These are phyloP conservation scores for Protostelium mycophagum DNA, from an alignment of 78 protist species.

Conservation along the genomic window DNA sequence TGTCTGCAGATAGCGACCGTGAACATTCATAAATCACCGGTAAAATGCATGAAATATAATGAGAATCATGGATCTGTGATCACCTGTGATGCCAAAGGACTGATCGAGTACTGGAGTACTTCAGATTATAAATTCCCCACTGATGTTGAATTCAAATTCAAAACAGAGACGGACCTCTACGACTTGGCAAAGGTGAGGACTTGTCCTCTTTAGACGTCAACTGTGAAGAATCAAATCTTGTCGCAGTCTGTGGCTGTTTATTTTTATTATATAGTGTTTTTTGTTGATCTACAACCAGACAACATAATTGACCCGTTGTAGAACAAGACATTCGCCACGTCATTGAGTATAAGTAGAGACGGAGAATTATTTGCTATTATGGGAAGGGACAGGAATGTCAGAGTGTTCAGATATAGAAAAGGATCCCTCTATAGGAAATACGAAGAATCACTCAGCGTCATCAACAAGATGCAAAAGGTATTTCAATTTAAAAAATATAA, in stretches of 20 bases:
- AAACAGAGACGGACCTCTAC: conserved; percentile 90
- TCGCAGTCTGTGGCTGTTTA: too few species aligned
- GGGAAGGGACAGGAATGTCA: conserved; percentile 55
- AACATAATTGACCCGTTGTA: neutral
- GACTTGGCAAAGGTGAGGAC: conserved; percentile 50
- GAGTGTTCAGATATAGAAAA: conserved; percentile 57
- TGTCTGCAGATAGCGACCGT: neutral
- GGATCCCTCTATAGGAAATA: conserved; percentile 74
- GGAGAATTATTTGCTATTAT: conserved; percentile 64
- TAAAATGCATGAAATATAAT: conserved; percentile 49
- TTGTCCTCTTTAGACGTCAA: neutral
- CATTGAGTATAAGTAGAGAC: conserved; percentile 52
- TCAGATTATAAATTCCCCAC: conserved; percentile 12
- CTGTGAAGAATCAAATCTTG: neutral
- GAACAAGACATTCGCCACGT: conserved; percentile 26
- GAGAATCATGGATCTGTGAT: conserved; percentile 14
- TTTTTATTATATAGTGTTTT: too few species aligned
- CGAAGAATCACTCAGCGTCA: conserved; percentile 58
- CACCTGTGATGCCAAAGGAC: conserved; percentile 64
- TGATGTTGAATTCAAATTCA: conserved; percentile 36
- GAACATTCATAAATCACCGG: conserved; percentile 25
- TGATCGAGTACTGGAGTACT: conserved; percentile 75
- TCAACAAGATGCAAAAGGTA: conserved; percentile 40
- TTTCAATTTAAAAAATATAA: too few species aligned
- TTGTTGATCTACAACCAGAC: too few species aligned